Evolutionary conservation across 306 rosid species (phyloP).

Genomic region (Cucurbita pepo): DNA sequence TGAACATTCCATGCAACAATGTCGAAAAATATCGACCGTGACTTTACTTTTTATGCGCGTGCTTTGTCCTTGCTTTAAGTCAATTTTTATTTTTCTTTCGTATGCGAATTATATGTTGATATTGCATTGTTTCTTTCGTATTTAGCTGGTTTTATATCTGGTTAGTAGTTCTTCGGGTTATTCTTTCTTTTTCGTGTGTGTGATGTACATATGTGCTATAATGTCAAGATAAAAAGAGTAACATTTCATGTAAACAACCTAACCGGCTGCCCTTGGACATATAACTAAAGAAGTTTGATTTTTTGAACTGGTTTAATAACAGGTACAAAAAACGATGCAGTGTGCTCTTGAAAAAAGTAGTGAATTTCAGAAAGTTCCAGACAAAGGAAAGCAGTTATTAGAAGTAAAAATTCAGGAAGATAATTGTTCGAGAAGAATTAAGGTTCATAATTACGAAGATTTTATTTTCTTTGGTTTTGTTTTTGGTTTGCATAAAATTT

Average conservation of each 20-base stretch:
- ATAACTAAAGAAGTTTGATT: neutral
- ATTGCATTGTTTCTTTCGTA: neutral
- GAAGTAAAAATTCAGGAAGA: constrained; percentile 20
- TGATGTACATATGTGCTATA: neutral
- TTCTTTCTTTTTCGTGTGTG: neutral
- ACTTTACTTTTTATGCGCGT: too few species aligned
- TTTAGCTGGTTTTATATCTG: neutral
- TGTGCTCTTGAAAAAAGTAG: constrained; percentile 32
- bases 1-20: too few species aligned
- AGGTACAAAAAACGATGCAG: constrained; percentile 53
- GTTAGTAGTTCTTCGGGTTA: neutral
- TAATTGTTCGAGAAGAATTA: constrained; percentile 11
- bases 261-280: neutral
- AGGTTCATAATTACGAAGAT: constrained; percentile 20
- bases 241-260: neutral
- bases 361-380: constrained; percentile 25
- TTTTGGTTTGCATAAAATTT: neutral
- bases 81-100: neutral
- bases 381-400: constrained; percentile 23
- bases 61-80: neutral
- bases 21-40: too few species aligned
- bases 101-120: neutral
- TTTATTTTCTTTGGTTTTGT: neutral
- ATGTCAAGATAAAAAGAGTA: neutral
- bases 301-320: constrained; percentile 10